These are phyloP conservation scores for Neurospora sp. DNA, from an alignment of 495 filamentous ascomycete genomes.

Conservation along the genomic window DNA sequence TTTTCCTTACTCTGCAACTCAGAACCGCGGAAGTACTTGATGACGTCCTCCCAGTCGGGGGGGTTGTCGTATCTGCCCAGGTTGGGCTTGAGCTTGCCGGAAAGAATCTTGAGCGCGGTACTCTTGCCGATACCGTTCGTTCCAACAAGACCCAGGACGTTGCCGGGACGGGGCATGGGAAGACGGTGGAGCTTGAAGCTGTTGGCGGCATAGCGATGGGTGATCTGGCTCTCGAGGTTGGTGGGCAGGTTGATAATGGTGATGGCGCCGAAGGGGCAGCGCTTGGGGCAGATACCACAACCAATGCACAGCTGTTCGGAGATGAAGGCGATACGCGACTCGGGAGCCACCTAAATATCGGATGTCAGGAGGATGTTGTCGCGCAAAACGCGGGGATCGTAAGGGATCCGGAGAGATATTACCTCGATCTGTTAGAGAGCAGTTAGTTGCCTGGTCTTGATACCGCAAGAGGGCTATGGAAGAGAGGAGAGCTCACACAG, in stretches of 20 bases:
- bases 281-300: slow-evolving; percentile 98
- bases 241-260: slow-evolving; percentile 99
- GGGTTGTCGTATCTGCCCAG: slow-evolving; percentile 90
- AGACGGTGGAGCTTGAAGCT: slow-evolving; percentile 98
- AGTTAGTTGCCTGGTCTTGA: background rate
- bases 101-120: slow-evolving; percentile 94
- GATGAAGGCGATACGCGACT: slow-evolving; percentile 95
- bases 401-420: background rate
- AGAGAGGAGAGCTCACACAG: slow-evolving; percentile 35
- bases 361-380: background rate
- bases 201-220: slow-evolving; percentile 96
- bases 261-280: slow-evolving; percentile 98
- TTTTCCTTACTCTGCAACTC: slow-evolving; percentile 79
- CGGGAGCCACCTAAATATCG: slow-evolving; percentile 71
- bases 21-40: slow-evolving; percentile 95
- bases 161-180: slow-evolving; percentile 88
- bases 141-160: slow-evolving; percentile 93
- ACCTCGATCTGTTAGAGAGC: slow-evolving; percentile 12
- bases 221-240: slow-evolving; percentile 94
- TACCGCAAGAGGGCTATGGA: background rate
- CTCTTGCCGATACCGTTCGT: slow-evolving; percentile 99
- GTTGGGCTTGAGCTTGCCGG: slow-evolving; percentile 96
- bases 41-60: slow-evolving; percentile 97
- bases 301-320: slow-evolving; percentile 70
- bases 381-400: background rate